Percentiles rank a stretch among this genome's conserved stretches.
These are phyloP conservation scores for Starmerella sp. DNA, from an alignment of 805 yeast genomes.

Conservation along the genomic window DNA sequence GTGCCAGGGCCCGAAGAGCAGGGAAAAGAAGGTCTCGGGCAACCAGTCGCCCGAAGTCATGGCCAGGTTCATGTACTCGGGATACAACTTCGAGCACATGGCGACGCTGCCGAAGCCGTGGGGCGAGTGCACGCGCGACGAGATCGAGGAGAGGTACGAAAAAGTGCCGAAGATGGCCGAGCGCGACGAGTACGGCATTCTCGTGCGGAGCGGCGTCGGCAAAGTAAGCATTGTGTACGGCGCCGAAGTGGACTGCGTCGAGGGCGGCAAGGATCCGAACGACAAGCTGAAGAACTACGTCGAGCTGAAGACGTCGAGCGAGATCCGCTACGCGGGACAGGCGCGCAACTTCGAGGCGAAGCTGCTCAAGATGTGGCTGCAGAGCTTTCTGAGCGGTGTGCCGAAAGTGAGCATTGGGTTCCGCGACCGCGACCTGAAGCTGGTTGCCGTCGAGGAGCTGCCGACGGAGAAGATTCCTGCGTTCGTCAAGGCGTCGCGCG, in stretches of 20 bases:
- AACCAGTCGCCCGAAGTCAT: constrained; percentile 9
- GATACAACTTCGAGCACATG: constrained; percentile 76
- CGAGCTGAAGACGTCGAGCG: constrained; percentile 66
- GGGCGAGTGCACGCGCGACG: constrained; percentile 51
- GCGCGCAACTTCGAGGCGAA: constrained; percentile 74
- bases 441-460: constrained; percentile 62
- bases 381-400: constrained; percentile 78
- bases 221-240: constrained; percentile 55
- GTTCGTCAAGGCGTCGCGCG: constrained; percentile 21
- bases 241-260: constrained; percentile 87
- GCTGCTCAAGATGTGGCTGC: constrained; percentile 80
- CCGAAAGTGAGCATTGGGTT: constrained; percentile 76
- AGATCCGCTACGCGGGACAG: constrained; percentile 45
- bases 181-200: constrained; percentile 51
- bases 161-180: constrained; percentile 33
- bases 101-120: constrained; percentile 64
- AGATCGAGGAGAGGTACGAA: constrained; percentile 55
- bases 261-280: constrained; percentile 50
- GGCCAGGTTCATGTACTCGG: constrained; percentile 27
- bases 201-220: constrained; percentile 82
- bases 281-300: constrained; percentile 57
- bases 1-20: constrained; percentile 29
- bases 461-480: constrained; percentile 67
- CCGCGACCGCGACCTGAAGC: constrained; percentile 57
- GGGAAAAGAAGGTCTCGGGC: background rate